Conservation (phyloP, 169 alveolate species). For the Cryptosporidium canis region DNA sequence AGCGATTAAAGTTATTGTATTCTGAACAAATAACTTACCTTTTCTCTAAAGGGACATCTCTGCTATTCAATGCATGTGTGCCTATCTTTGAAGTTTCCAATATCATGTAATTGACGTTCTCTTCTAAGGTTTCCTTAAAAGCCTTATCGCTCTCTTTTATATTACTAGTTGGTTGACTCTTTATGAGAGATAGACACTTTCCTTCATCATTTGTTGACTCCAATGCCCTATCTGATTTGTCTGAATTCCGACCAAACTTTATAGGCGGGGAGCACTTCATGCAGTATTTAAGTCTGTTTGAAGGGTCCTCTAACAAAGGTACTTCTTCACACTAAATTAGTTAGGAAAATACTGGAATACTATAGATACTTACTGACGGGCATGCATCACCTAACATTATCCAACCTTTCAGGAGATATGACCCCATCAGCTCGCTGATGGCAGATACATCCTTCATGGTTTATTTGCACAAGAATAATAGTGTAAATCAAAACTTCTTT, state of each 20-base stretch:
- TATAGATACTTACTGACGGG: conserved; percentile 62
- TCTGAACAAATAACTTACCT: conserved; percentile 12
- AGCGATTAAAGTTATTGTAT: not conserved
- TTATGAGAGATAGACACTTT: not conserved
- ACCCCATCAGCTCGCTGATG: conserved; percentile 66
- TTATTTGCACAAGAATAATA: not conserved
- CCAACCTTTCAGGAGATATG: conserved; percentile 68
- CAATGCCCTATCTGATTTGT: not conserved
- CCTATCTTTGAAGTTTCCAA: conserved; percentile 20
- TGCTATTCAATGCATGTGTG: not conserved
- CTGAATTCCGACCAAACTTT: not conserved
- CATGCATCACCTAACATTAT: conserved; percentile 73
- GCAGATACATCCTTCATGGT: conserved; percentile 58
- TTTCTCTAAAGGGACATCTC: not conserved
- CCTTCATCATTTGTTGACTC: not conserved
- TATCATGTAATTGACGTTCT: conserved; percentile 16
- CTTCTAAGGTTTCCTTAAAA: not conserved
- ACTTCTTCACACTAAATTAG: conserved; percentile 53
- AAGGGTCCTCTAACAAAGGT: conserved; percentile 64
- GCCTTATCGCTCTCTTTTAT: not conserved
- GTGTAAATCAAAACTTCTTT: not conserved
- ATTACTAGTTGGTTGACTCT: not conserved
- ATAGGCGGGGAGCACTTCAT: conserved; percentile 70
- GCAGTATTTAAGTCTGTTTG: conserved; percentile 48
- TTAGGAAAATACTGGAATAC: not conserved